Evolutionary conservation across 1,139 yeast species (phyloP).

Genomic region (Kurtzmaniella natalensis): DNA sequence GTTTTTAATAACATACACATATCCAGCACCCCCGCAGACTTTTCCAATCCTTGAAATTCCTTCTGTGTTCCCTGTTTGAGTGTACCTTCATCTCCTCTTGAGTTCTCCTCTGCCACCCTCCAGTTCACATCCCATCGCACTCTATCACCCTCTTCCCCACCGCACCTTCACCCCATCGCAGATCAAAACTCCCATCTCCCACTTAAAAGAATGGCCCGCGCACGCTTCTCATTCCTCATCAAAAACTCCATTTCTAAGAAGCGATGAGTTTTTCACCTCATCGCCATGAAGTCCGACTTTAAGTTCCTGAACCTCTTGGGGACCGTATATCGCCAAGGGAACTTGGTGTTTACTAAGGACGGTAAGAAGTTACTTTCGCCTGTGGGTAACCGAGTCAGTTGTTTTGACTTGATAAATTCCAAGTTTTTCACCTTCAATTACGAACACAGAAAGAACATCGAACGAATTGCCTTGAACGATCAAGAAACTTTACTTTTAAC

Average conservation of each 20-base stretch:
- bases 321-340: constrained; percentile 91
- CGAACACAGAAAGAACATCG: constrained; percentile 85
- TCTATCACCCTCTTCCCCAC: no score
- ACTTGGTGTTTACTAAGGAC: constrained; percentile 80
- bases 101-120: no score
- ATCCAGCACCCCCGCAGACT: no score
- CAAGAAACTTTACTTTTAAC: constrained; percentile 80
- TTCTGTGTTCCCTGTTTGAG: no score
- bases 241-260: neutral
- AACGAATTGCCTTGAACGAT: constrained; percentile 73
- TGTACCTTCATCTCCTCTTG: no score
- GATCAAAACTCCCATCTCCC: no score
- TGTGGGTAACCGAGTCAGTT: constrained; percentile 89
- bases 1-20: no score
- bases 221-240: neutral
- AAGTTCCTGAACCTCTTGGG: constrained; percentile 84
- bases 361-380: constrained; percentile 85
- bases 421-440: constrained; percentile 86
- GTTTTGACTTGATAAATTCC: constrained; percentile 81
- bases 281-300: constrained; percentile 42
- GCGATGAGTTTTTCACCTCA: constrained; percentile 2
- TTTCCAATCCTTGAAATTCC: no score
- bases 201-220: no score
- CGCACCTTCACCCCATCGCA: no score
- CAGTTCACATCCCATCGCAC: no score